Conservation (phyloP, 139 green algal species). For the Closterium sp. region DNA sequence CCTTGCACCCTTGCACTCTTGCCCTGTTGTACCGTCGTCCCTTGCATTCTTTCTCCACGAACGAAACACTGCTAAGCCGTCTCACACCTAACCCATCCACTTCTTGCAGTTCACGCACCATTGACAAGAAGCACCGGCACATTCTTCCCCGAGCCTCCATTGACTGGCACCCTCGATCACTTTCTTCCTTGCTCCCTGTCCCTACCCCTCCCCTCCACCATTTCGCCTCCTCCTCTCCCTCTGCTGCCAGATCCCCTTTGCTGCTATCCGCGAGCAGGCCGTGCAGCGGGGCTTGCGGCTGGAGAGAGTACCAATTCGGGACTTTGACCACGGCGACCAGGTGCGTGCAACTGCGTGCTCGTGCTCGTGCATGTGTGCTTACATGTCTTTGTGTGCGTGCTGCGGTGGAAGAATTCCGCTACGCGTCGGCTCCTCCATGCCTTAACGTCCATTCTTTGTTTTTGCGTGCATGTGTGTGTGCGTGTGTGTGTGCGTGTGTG, state of each 20-base stretch:
- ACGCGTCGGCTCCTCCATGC: too few relatives aligned
- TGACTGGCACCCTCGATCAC: not conserved
- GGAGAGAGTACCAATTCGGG: constrained; percentile 60
- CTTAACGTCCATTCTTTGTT: too few relatives aligned
- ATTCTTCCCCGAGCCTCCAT: too few relatives aligned
- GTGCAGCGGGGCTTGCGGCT: constrained; percentile 56
- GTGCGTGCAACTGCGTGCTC: too few relatives aligned
- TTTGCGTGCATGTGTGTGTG: not conserved
- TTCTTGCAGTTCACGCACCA: too few relatives aligned
- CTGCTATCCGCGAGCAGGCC: constrained; percentile 50
- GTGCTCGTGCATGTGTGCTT: not conserved
- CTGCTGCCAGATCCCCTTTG: constrained; percentile 47
- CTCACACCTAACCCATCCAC: too few relatives aligned
- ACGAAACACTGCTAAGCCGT: constrained; percentile 15
- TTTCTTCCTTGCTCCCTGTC: not conserved
- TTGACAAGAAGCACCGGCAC: too few relatives aligned
- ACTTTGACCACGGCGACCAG: constrained; percentile 77
- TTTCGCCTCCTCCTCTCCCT: not conserved
- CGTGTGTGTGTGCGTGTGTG: not conserved
- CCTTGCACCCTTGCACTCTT: not conserved
- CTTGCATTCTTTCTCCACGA: not conserved
- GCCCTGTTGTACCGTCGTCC: not conserved
- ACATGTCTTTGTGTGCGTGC: too few relatives aligned
- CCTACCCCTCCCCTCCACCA: not conserved
- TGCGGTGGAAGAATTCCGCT: too few relatives aligned